These are phyloP conservation scores for Neonectria ditissima DNA, from an alignment of 2,329 filamentous ascomycete genomes.

Conservation along the genomic window DNA sequence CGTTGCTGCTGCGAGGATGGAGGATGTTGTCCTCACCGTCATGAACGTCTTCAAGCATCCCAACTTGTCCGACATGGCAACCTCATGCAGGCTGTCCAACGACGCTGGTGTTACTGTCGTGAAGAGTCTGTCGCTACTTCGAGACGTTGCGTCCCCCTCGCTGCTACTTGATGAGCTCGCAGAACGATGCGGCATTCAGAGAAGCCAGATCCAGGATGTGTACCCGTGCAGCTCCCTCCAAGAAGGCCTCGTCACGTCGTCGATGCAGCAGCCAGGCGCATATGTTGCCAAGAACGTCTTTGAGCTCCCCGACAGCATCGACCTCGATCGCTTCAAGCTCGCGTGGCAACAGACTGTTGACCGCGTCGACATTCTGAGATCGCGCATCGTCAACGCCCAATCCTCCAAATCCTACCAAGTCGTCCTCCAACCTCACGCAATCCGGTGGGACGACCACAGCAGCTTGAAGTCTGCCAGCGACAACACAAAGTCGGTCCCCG, in stretches of 20 bases:
- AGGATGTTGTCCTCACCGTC: slow-evolving; percentile 31
- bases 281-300: slow-evolving; percentile 40
- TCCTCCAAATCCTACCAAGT: slow-evolving; percentile 36
- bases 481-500: slow-evolving; percentile 11
- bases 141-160: slow-evolving; percentile 9
- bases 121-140: slow-evolving; percentile 21
- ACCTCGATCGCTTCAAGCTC: slow-evolving; percentile 25
- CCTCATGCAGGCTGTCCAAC: slow-evolving; percentile 1
- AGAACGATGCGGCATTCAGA: slow-evolving; percentile 22
- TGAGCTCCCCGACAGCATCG: slow-evolving; percentile 21
- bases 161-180: slow-evolving; percentile 26
- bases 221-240: slow-evolving; percentile 37
- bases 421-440: slow-evolving; percentile 21
- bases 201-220: slow-evolving; percentile 26
- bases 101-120: background rate
- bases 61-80: slow-evolving; percentile 25
- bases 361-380: slow-evolving; percentile 38
- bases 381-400: slow-evolving; percentile 37
- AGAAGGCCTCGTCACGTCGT: slow-evolving; percentile 35
- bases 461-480: slow-evolving; percentile 9
- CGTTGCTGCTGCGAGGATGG: slow-evolving; percentile 30
- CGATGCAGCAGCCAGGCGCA: slow-evolving; percentile 33
- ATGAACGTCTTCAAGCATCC: slow-evolving; percentile 31
- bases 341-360: slow-evolving; percentile 40
- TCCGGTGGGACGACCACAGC: slow-evolving; percentile 24